Evolutionary conservation across 2,329 filamentous ascomycete species (phyloP).

Genomic region (Epichloe sylvatica): DNA sequence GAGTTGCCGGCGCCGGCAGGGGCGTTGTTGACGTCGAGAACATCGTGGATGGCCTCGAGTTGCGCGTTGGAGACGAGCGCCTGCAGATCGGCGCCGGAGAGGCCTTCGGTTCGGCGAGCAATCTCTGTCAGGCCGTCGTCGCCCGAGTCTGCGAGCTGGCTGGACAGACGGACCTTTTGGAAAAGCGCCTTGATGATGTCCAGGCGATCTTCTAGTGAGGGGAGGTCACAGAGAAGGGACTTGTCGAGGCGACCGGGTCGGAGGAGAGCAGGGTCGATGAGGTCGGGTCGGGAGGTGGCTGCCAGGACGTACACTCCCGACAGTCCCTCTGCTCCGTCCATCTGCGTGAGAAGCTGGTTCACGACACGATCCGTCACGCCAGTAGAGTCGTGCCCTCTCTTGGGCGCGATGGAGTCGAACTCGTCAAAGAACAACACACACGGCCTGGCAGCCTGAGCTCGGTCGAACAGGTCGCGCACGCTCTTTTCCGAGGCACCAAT

Average conservation of each 20-base stretch:
- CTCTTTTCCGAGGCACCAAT: slow-evolving; percentile 98
- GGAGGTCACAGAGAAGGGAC: slow-evolving; percentile 77
- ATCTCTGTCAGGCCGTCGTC: slow-evolving; percentile 53
- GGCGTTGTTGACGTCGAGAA: slow-evolving; percentile 50
- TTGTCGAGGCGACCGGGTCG: slow-evolving; percentile 90
- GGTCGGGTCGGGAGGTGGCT: slow-evolving; percentile 80
- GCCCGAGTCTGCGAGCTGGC: slow-evolving; percentile 43
- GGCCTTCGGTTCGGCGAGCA: slow-evolving; percentile 69
- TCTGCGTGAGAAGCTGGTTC: slow-evolving; percentile 94
- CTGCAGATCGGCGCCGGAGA: slow-evolving; percentile 87
- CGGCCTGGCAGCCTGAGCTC: slow-evolving; percentile 77
- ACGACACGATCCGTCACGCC: slow-evolving; percentile 98
- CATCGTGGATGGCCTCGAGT: slow-evolving; percentile 89
- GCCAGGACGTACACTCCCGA: slow-evolving; percentile 93
- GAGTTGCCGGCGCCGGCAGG: slow-evolving; percentile 25
- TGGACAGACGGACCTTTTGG: slow-evolving; percentile 60
- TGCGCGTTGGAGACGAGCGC: slow-evolving; percentile 93
- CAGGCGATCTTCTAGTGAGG: slow-evolving; percentile 60
- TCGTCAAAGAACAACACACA: slow-evolving; percentile 98
- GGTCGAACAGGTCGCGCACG: slow-evolving; percentile 86
- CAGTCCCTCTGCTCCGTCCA: slow-evolving; percentile 94
- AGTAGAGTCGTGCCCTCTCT: slow-evolving; percentile 90
- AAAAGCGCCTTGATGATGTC: slow-evolving; percentile 84
- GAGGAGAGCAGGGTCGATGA: slow-evolving; percentile 88
- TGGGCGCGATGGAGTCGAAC: slow-evolving; percentile 95